Evolutionary conservation across 768 basidiomycete species (phyloP), one percentile per base, ranked within the genome.

Genomic region (Boletus eberwhitei): DNA sequence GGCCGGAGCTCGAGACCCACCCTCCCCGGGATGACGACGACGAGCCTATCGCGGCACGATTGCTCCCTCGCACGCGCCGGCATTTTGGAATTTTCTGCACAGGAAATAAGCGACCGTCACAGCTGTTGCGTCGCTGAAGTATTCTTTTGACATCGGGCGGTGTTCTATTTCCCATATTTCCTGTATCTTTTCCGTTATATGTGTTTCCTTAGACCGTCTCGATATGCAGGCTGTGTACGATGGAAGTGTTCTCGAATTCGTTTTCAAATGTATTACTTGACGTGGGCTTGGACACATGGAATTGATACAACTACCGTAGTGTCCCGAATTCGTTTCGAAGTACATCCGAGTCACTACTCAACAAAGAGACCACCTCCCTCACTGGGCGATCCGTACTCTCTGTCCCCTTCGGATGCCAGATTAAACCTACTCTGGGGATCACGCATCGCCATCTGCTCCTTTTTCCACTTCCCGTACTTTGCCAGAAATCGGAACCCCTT

Each of bases 401-500:
- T 32, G 19, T 5, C 14, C 12, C 16, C n/a, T 45, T 49, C 19
- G 12, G 21, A 38, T 35, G 36, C 48, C 32, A 51, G 34, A 38
- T 42, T 50, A 32, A 38, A 41, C 29, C 11, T 47, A 22, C 44
- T 47, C 13, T 21, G 44, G 6, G 16, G 31, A 29, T 56, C 32
- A 26, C 38, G 34, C 32, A 81, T 63, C 12, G 50, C 64, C 36
- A 67, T 60, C 24, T 80, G 53, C 51, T 79, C 78, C 24, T 71
- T 62, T 57, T 73, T 72, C 78, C 79, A 81, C 1, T 56, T 62
- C 48, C 63, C 63, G 53, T 79, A 76, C 53, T 77, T 79, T 64
- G 7, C 59, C 36, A 80, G 49, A 43, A 77, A 59, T 4, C 55
- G 61, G 42, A 72, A 71, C 45, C 69, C 72, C 48, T 70, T 65